A percentile compares a stretch with the other conserved stretches of the same genome.
These are phyloP conservation scores for Colletotrichum costaricense DNA, from an alignment of 2,329 filamentous ascomycete species.

Conservation along the genomic window DNA sequence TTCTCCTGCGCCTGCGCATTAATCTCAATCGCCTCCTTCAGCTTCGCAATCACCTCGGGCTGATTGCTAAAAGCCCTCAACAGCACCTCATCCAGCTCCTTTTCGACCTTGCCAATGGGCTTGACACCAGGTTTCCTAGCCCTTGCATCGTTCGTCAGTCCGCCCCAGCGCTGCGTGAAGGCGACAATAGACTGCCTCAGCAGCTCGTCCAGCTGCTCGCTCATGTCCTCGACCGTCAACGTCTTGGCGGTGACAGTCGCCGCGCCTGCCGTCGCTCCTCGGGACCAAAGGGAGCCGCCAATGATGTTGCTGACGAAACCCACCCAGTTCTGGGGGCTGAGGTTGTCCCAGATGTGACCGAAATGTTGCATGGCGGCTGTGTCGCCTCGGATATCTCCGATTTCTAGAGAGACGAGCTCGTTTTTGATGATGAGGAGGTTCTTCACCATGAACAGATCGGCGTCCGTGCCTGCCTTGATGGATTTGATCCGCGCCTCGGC, in stretches of 20 bases:
- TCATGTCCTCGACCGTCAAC: conserved; percentile 66
- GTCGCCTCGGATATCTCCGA: conserved; percentile 74
- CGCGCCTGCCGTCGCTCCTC: conserved; percentile 36
- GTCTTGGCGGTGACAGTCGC: conserved; percentile 40
- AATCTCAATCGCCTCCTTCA: conserved; percentile 71
- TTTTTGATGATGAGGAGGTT: conserved; percentile 96
- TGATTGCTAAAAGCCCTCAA: conserved; percentile 68
- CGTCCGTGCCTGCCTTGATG: conserved; percentile 71
- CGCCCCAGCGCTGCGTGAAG: conserved; percentile 71
- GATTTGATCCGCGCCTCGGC: conserved; percentile 79
- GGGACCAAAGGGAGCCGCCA: conserved; percentile 64
- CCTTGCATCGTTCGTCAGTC: conserved; percentile 60
- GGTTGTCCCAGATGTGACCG: conserved; percentile 72
- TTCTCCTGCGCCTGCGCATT: conserved; percentile 66
- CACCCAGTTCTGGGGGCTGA: conserved; percentile 67
- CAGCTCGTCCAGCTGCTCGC: conserved; percentile 73
- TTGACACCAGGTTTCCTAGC: conserved; percentile 60
- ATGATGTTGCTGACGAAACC: conserved; percentile 70
- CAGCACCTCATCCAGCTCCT: conserved; percentile 67
- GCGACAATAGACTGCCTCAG: conserved; percentile 71
- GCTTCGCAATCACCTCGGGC: conserved; percentile 67
- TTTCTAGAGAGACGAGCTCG: conserved; percentile 95
- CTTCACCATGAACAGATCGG: conserved; percentile 92
- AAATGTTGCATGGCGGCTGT: conserved; percentile 69
- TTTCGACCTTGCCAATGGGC: conserved; percentile 63